Evolutionary conservation across 2,329 filamentous ascomycete genomes (phyloP).

Genomic region (Grosmannia penicillata): DNA sequence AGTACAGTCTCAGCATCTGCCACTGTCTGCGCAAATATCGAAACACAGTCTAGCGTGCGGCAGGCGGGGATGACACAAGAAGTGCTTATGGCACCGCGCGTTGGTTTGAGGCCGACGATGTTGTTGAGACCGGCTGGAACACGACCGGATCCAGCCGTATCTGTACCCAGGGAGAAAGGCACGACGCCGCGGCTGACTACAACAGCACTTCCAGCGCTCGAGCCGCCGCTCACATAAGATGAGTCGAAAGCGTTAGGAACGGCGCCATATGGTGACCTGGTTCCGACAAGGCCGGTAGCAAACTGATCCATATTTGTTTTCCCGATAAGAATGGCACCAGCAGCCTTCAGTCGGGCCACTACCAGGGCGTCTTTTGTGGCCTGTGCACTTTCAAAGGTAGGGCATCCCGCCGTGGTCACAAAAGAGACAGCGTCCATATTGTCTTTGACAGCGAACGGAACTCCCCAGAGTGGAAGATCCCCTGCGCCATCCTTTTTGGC

Average conservation of each 20-base stretch:
- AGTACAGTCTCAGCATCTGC: too few species aligned
- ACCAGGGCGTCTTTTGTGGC: conserved; percentile 30
- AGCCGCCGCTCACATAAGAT: conserved; percentile 30
- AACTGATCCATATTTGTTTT: conserved; percentile 47
- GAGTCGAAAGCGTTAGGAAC: conserved; percentile 32
- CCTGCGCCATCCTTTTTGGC: too few species aligned
- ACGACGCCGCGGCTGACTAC: conserved; percentile 37
- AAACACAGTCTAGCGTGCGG: conserved; percentile 5
- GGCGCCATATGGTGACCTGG: conserved; percentile 24
- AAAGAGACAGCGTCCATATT: conserved; percentile 36
- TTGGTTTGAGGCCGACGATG: conserved; percentile 36
- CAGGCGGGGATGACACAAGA: conserved; percentile 20
- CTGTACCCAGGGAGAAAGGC: conserved; percentile 40
- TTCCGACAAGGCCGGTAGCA: conserved; percentile 40
- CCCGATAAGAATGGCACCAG: conserved; percentile 41
- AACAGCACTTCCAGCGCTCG: conserved; percentile 39
- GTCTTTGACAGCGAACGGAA: conserved; percentile 43
- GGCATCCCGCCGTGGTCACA: conserved; percentile 35
- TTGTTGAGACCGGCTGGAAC: conserved; percentile 39
- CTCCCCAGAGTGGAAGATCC: conserved; percentile 38
- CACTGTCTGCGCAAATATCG: conserved; percentile 10
- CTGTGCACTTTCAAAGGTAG: conserved; percentile 30
- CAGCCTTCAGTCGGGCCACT: conserved; percentile 25
- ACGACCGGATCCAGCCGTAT: conserved; percentile 38
- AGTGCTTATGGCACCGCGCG: conserved; percentile 32